These are phyloP conservation scores for Candida silvatica DNA, from an alignment of 805 yeast species.

Conservation along the genomic window DNA sequence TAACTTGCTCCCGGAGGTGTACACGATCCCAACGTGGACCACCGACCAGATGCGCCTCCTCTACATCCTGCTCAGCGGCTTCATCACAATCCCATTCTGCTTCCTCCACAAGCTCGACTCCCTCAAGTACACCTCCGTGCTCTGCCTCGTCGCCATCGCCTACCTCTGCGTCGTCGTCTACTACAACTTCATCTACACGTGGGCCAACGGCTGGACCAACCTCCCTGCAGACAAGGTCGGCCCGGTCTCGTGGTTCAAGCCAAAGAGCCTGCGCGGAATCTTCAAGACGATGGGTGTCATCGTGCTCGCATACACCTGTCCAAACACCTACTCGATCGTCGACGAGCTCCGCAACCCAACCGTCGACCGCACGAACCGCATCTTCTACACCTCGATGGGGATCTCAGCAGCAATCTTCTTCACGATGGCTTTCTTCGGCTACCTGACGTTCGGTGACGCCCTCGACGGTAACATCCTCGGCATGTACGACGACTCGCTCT, in stretches of 20 bases:
- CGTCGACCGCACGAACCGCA: slow-evolving; percentile 35
- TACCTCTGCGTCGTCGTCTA: slow-evolving; percentile 52
- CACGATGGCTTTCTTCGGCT: slow-evolving; percentile 60
- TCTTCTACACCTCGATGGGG: slow-evolving; percentile 38
- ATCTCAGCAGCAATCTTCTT: slow-evolving; percentile 52
- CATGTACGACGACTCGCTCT: slow-evolving; percentile 48
- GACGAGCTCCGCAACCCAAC: slow-evolving; percentile 56
- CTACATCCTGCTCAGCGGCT: slow-evolving; percentile 44
- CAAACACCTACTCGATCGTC: slow-evolving; percentile 69
- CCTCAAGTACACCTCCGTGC: slow-evolving; percentile 60
- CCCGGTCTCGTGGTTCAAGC: slow-evolving; percentile 29
- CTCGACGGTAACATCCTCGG: slow-evolving; percentile 62
- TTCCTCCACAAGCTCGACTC: slow-evolving; percentile 57
- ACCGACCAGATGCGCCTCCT: slow-evolving; percentile 30
- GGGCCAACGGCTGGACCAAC: slow-evolving; percentile 25
- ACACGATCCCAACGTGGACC: slow-evolving; percentile 27
- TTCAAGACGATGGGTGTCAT: slow-evolving; percentile 65
- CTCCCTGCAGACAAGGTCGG: slow-evolving; percentile 37
- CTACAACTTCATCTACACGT: slow-evolving; percentile 32
- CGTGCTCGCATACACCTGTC: slow-evolving; percentile 77
- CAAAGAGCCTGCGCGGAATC: slow-evolving; percentile 34
- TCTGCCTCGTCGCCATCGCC: slow-evolving; percentile 59
- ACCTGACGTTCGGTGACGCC: slow-evolving; percentile 61
- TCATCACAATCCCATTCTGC: slow-evolving; percentile 55
- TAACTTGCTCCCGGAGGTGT: slow-evolving; percentile 59